These are phyloP conservation scores for Parascedosporium putredinis DNA, from an alignment of 2,329 filamentous ascomycete species.

Conservation along the genomic window DNA sequence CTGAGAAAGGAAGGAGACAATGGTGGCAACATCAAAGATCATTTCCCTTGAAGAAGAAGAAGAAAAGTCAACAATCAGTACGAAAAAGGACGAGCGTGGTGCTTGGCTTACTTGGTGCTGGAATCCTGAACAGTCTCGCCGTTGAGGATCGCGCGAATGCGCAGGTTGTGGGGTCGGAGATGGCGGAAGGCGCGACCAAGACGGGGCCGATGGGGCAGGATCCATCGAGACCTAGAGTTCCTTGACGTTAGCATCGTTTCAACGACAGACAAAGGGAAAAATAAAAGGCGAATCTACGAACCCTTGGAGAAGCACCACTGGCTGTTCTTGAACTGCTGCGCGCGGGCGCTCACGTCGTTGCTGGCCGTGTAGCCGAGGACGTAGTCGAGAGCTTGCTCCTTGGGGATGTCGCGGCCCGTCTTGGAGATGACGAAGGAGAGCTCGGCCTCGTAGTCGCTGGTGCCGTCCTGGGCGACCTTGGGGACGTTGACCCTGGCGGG, in stretches of 20 bases:
- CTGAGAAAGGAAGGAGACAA: conserved; percentile 47
- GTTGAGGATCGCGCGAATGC: conserved; percentile 49
- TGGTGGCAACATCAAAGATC: conserved; percentile 52
- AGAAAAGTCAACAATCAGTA: neutral
- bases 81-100: neutral
- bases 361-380: conserved; percentile 66
- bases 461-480: conserved; percentile 49
- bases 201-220: conserved; percentile 67
- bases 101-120: conserved; percentile 35
- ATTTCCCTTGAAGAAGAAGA: conserved; percentile 22
- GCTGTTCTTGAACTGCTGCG: conserved; percentile 58
- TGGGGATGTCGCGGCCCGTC: conserved; percentile 52
- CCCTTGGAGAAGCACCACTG: conserved; percentile 64
- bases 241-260: neutral
- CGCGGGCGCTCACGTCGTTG: conserved; percentile 71
- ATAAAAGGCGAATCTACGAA: neutral
- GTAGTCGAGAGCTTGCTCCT: conserved; percentile 56
- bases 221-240: conserved; percentile 48
- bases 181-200: conserved; percentile 48
- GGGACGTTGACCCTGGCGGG: conserved; percentile 57
- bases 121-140: conserved; percentile 46
- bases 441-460: conserved; percentile 66
- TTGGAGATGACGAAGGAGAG: conserved; percentile 64
- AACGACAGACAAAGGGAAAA: neutral
- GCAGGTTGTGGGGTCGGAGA: conserved; percentile 47